Percentiles rank a stretch among this genome's conserved stretches.
These are phyloP conservation scores for Debaryomyces robertsiae DNA, from an alignment of 1,139 yeast genomes.

Conservation along the genomic window DNA sequence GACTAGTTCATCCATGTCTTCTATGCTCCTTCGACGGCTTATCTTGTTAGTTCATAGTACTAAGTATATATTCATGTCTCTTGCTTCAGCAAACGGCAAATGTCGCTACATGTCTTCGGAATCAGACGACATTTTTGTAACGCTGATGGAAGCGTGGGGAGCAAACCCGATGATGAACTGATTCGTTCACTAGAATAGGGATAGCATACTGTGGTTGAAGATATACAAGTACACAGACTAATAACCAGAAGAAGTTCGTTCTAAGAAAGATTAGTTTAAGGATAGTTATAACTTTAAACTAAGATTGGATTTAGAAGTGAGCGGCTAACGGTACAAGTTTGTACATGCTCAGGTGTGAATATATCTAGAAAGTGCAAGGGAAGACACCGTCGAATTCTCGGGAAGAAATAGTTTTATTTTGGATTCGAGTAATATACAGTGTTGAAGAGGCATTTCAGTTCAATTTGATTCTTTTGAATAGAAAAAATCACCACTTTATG, in stretches of 20 bases:
- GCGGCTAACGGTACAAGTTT: constrained; percentile 6
- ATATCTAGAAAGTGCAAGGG: neutral
- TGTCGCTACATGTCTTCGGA: constrained; percentile 6
- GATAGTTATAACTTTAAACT: neutral
- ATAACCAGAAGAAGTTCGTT: too few relatives aligned
- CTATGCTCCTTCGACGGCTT: neutral
- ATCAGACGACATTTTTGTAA: constrained; percentile 7
- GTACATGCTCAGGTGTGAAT: neutral
- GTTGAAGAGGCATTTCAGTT: constrained; percentile 3
- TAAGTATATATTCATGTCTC: neutral
- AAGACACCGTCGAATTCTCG: neutral
- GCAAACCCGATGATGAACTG: constrained; percentile 2
- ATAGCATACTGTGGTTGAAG: constrained; percentile 5
- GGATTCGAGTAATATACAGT: too few relatives aligned
- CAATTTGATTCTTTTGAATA: too few relatives aligned
- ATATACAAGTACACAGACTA: neutral
- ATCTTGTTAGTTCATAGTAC: too few relatives aligned
- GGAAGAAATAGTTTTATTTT: too few relatives aligned
- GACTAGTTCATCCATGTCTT: constrained; percentile 53
- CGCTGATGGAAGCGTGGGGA: constrained; percentile 3
- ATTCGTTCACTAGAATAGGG: neutral
- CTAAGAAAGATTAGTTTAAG: neutral
- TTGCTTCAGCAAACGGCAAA: constrained; percentile 9
- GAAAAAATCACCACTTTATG: too few relatives aligned
- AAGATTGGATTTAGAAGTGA: constrained; percentile 3